These are phyloP conservation scores for Begonia fuchsioides DNA, from an alignment of 306 rosid species.

Conservation along the genomic window DNA sequence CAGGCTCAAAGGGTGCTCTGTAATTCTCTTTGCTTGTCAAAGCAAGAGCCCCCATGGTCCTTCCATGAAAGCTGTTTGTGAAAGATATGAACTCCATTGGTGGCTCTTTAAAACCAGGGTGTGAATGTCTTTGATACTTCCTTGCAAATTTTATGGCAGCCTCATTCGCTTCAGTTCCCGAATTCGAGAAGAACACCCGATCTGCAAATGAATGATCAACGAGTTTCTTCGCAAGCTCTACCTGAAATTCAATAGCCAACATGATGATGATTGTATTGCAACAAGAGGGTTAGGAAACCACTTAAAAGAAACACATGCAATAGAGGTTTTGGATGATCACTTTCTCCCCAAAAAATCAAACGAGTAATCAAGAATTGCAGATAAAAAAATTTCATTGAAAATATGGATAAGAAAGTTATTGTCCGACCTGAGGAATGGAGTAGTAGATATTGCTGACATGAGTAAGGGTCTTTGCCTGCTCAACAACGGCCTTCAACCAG, in stretches of 20 bases:
- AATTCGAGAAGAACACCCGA: conserved; percentile 70
- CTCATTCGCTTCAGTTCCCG: conserved; percentile 95
- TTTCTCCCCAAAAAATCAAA: too few relatives aligned
- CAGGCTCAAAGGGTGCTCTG: conserved; percentile 79
- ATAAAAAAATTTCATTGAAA: too few relatives aligned
- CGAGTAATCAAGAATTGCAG: too few relatives aligned
- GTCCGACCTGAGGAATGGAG: conserved; percentile 66
- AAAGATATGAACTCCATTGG: conserved; percentile 65
- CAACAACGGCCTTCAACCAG: conserved; percentile 38
- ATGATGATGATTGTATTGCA: conserved; percentile 6
- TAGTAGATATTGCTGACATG: conserved; percentile 69
- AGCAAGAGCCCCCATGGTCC: conserved; percentile 93
- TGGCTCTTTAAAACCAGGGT: conserved; percentile 34
- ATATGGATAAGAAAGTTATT: neutral
- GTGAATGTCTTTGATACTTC: conserved; percentile 52
- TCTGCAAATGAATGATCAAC: conserved; percentile 71
- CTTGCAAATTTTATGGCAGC: conserved; percentile 91
- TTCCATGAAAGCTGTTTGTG: conserved; percentile 77
- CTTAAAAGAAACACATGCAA: neutral
- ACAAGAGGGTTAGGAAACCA: neutral
- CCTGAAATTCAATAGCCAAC: conserved; percentile 18
- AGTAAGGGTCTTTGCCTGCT: conserved; percentile 53
- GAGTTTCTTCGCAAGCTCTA: conserved; percentile 65
- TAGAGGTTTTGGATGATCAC: too few relatives aligned
- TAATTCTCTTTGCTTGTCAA: conserved; percentile 88